Percentiles rank a stretch among this genome's conserved stretches.
Conservation (phyloP, 768 basidiomycete genomes). For the Amanita subjunquillea region DNA sequence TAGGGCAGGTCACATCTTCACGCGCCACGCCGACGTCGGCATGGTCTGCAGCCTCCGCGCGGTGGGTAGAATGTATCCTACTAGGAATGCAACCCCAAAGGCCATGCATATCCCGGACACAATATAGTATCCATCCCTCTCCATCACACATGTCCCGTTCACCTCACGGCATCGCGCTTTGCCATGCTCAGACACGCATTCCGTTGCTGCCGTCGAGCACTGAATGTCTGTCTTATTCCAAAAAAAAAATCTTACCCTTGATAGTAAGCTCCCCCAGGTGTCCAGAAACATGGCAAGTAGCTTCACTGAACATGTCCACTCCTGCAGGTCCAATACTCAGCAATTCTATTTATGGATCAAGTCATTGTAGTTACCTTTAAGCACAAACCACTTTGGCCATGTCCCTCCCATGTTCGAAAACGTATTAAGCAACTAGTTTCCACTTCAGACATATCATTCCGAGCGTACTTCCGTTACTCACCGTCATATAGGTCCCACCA, state of each 20-base stretch:
- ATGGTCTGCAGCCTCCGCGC: conserved; percentile 77
- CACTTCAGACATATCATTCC: conserved; percentile 3
- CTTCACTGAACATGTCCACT: conserved; percentile 81
- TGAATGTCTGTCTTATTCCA: neutral
- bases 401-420: conserved; percentile 96
- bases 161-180: conserved; percentile 67
- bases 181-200: conserved; percentile 91
- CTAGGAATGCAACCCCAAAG: conserved; percentile 64
- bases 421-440: conserved; percentile 76
- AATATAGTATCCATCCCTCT: conserved; percentile 88
- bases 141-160: conserved; percentile 72
- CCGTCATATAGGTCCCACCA: conserved; percentile 99
- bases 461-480: conserved; percentile 25
- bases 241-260: conserved; percentile 33
- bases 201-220: conserved; percentile 38
- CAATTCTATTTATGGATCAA: neutral
- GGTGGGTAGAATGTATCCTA: conserved; percentile 74
- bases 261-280: conserved; percentile 39
- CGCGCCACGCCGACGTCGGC: conserved; percentile 63
- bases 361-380: conserved; percentile 51
- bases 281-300: conserved; percentile 69
- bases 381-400: conserved; percentile 93
- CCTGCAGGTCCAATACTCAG: conserved; percentile 29
- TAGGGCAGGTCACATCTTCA: conserved; percentile 43
- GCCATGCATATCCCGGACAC: conserved; percentile 71